Base-by-base conservation (phyloP, 2,329 filamentous ascomycete genomes). In the Emergomyces pasteurianus region DNA sequence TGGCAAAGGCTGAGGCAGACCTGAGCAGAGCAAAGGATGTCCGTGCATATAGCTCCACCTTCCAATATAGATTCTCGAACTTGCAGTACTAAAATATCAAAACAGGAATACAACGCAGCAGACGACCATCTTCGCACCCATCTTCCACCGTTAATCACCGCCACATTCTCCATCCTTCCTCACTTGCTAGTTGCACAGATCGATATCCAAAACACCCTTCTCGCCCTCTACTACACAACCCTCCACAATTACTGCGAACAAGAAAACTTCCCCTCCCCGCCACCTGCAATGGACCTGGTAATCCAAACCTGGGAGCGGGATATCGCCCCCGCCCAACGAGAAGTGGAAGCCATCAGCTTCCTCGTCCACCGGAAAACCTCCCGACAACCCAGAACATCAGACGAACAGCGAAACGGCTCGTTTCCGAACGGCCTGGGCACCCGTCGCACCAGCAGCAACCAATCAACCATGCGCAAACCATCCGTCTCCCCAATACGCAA, bases 191-290 rank as follows among this genome's bases (percentile, higher is more conserved):
- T 81, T 47, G 81, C 82, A 42, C 86, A 92, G 68, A 84, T 92
- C 52, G 80, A 87, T 69, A 85, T 91, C 34, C 89, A 92, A 72
- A 91, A 91, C 70, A 83, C 85, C 54, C 78, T 94, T 58, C 82
- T 94, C 5, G 89, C 85, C 0, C 80, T 91, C 63, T 85, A 90
- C 66, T 94, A 94, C 74, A 94, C 89, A 0, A 80, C 85, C 4
- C 76, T 92, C 7, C 85, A 91, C 70, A 84, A 82, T 61, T 94
- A 87, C 72, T 90, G 86, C 66, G 79, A 85, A 65, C 82, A 87
- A 36, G 79, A 85, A 66, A 79, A 82, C 5, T 86, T 91, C 67
- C 86, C 87, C 0, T 87, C 86, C 53, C 87, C 88, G 1, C 80
- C 89, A 12, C 86, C 88, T 2, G 81, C 86, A 18, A 86, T 91